Conservation (phyloP, 768 basidiomycete genomes). For the Tylopilus subfusipes region DNA sequence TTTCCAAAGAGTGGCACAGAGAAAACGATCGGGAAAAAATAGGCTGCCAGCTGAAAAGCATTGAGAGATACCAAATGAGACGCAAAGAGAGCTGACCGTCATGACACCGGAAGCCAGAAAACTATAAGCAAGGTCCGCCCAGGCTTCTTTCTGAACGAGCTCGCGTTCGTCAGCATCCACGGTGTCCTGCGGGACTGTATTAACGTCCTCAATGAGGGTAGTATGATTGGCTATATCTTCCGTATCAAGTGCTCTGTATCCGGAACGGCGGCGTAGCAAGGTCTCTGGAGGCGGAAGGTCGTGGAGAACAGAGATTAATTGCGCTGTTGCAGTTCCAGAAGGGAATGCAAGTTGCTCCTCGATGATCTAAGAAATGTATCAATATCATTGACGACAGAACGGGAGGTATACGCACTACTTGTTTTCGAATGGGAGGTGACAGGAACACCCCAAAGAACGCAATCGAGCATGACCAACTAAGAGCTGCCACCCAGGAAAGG, state of each 20-base stretch:
- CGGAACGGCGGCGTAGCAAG: slow-evolving; percentile 49
- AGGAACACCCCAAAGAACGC: slow-evolving; percentile 99
- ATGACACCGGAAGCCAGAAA: slow-evolving; percentile 70
- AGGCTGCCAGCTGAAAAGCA: slow-evolving; percentile 63
- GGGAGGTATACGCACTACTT: slow-evolving; percentile 62
- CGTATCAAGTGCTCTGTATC: slow-evolving; percentile 45
- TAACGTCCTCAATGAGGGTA: background rate
- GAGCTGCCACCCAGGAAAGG: slow-evolving; percentile 67
- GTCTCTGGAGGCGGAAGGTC: slow-evolving; percentile 64
- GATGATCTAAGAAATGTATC: slow-evolving; percentile 57
- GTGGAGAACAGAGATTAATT: slow-evolving; percentile 89
- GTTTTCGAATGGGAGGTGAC: slow-evolving; percentile 89
- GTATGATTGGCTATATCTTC: slow-evolving; percentile 30
- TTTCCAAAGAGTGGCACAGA: slow-evolving; percentile 82
- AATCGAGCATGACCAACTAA: slow-evolving; percentile 85
- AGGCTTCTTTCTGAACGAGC: slow-evolving; percentile 62
- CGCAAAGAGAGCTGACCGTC: slow-evolving; percentile 53
- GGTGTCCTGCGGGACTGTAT: slow-evolving; percentile 21
- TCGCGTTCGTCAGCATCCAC: slow-evolving; percentile 39
- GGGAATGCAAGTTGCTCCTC: slow-evolving; percentile 94
- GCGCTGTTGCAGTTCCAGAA: slow-evolving; percentile 94
- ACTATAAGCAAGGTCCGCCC: slow-evolving; percentile 74
- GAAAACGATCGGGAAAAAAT: slow-evolving; percentile 88
- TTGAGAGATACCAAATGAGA: background rate
- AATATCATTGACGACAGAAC: slow-evolving; percentile 1